phyloP scores from a whole-genome alignment of 1,139 yeast genomes.

The Kodamaea anthophila region DNA sequence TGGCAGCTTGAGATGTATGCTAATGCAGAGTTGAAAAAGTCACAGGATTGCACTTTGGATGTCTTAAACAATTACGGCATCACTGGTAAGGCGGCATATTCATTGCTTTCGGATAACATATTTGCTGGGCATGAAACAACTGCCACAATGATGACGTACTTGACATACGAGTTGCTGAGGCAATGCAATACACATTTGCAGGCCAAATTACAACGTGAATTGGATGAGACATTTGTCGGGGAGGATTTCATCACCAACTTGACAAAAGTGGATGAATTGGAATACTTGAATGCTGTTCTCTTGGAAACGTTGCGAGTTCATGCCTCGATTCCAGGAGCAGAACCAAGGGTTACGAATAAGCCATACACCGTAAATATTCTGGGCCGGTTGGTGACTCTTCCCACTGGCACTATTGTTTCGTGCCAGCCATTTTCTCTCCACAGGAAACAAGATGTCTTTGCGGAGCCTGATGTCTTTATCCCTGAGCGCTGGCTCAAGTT shows the following conservation, averaged over 20 bases:
- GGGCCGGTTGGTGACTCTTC: conserved; percentile 26
- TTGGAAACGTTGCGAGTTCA: conserved; percentile 57
- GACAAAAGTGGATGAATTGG: conserved; percentile 43
- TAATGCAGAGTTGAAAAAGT: conserved; percentile 29
- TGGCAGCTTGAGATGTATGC: conserved; percentile 48
- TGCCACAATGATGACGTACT: conserved; percentile 57
- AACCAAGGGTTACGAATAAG: conserved; percentile 49
- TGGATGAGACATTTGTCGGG: conserved; percentile 21
- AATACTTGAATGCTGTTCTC: conserved; percentile 51
- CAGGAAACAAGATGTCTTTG: conserved; percentile 44
- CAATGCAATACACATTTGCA: conserved; percentile 42
- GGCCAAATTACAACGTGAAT: conserved; percentile 36
- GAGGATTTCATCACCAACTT: conserved; percentile 22
- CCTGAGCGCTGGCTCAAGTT: conserved; percentile 60
- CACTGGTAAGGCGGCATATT: conserved; percentile 30
- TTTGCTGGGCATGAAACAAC: conserved; percentile 78
- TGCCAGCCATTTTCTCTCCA: conserved; percentile 66
- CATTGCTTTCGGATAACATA: conserved; percentile 36
- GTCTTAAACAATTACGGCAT: conserved; percentile 29
- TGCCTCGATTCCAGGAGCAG: conserved; percentile 71
- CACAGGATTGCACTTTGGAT: conserved; percentile 27
- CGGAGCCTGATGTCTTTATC: conserved; percentile 43
- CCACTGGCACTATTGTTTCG: conserved; percentile 52
- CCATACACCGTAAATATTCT: conserved; percentile 15
- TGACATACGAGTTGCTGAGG: conserved; percentile 54